Conservation (phyloP, 148 eudicot species). For the Rhododendron griersonianum region DNA sequence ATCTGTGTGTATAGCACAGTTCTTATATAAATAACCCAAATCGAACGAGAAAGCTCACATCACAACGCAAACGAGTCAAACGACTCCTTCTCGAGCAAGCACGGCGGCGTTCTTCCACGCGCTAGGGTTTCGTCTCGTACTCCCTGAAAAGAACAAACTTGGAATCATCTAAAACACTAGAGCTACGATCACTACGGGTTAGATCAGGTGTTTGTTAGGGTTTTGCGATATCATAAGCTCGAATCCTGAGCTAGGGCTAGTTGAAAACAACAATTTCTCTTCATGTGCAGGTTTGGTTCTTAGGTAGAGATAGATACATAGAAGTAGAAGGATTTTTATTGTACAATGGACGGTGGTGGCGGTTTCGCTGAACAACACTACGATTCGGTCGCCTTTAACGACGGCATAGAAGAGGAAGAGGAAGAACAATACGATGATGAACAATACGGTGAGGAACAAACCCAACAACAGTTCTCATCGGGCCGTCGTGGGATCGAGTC, state of each 20-base stretch:
- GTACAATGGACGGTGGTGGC: conserved; percentile 20
- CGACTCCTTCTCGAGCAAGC: background rate
- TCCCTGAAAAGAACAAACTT: background rate
- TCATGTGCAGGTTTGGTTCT: conserved; percentile 21
- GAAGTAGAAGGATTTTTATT: conserved; percentile 4
- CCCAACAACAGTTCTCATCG: conserved; percentile 1
- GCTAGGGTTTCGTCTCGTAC: conserved; percentile 14
- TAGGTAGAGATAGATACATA: conserved; percentile 11
- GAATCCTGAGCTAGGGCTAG: conserved; percentile 12
- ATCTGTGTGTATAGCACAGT: no score
- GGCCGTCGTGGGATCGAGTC: conserved; percentile 6
- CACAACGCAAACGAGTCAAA: background rate
- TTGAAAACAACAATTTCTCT: conserved; percentile 9
- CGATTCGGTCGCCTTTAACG: conserved; percentile 8
- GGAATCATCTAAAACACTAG: background rate
- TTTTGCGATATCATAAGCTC: background rate
- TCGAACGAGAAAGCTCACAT: background rate
- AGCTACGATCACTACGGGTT: background rate
- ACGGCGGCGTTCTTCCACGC: background rate
- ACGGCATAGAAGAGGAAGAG: conserved; percentile 18
- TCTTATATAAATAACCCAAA: background rate
- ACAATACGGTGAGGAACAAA: conserved; percentile 14
- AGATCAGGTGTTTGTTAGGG: conserved; percentile 10
- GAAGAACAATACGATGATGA: conserved; percentile 1
- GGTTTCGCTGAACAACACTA: conserved; percentile 19